Percentiles rank a stretch among this genome's conserved stretches.
Evolutionary conservation across 2,329 filamentous ascomycete species (phyloP).

Genomic region (Trichoderma gracile): DNA sequence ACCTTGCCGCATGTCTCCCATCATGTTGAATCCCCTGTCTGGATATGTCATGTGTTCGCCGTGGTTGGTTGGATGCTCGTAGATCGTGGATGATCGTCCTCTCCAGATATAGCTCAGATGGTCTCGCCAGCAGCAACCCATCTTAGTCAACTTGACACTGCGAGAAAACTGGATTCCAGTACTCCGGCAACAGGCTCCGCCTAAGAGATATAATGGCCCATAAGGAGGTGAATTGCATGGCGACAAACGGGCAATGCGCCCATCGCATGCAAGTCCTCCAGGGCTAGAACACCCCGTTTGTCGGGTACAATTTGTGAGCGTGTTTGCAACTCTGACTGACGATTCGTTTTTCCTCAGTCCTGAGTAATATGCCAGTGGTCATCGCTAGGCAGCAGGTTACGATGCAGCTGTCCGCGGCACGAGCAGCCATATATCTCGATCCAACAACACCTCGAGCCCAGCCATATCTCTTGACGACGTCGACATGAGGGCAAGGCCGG

Average conservation of each 20-base stretch:
- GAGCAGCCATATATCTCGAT: not conserved
- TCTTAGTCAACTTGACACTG: not conserved
- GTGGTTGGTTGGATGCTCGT: not conserved
- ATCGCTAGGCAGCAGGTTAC: not conserved
- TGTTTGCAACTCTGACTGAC: not conserved
- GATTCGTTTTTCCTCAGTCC: conserved; percentile 1
- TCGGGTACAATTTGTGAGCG: not conserved
- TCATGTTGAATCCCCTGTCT: not conserved
- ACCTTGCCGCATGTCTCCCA: not conserved
- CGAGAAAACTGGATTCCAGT: not conserved
- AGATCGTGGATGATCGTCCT: not conserved
- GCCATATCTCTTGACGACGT: not conserved
- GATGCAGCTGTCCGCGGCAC: not conserved
- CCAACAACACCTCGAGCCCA: not conserved
- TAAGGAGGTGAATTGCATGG: not conserved
- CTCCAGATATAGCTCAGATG: not conserved
- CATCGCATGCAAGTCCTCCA: not conserved
- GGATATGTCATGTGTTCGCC: not conserved
- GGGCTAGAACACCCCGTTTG: not conserved
- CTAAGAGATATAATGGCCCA: not conserved
- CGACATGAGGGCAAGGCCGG: not conserved
- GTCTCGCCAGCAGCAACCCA: not conserved
- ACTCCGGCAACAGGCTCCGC: too few species aligned
- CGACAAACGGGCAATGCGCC: not conserved
- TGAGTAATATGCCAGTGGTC: not conserved